Evolutionary conservation across 2,329 filamentous ascomycete species (phyloP), one percentile per base, ranked within the genome.

Genomic region (Aspergillus unguis): DNA sequence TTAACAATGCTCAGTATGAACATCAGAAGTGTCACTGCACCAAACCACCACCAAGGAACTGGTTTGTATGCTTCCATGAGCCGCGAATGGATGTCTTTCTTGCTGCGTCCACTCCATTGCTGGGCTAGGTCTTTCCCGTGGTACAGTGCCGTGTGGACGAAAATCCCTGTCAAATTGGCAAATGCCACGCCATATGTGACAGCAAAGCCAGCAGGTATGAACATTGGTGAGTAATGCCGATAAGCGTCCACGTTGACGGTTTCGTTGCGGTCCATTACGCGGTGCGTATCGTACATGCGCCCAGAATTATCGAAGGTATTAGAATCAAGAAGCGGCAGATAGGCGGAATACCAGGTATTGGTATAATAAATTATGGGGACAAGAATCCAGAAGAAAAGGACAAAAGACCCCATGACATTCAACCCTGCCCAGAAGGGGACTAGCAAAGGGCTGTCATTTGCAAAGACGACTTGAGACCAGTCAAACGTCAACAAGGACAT

Each of bases 401-500:
- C 69, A 50, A 76, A 75, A 1, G 73, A 74, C 6, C 65, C 69
- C 58, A 76, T 75, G 5, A 76, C 73, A 52, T 77, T 77, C 4
- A 64, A 55, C 5, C 64, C 69, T 31, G 63, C 71, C 70, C 64
- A 75, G 51, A 70, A 88, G 7, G 86, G 86, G 3, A 85, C 83
- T 43, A 88, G 81, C 9, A 89, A 72, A 11, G 86, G 86, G 10
- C 84, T 87, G 23, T 83, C 81, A 41, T 87, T 77, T 48, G 82
- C 88, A 56, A 84, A 87, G 9, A 85, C 79, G 40, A 89, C 80
- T 64, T 88, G 85, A 3, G 85, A 85, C 85, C 86, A 89, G 72
- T 90, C 87, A 61, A 90, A 88, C 0, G 86, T 89, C 52, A 90
- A 79, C 1, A 87, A 83, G 4, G 89, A 73, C 54, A 90, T 68